Percentiles rank a stretch among this genome's conserved stretches.
phyloP scores from a whole-genome alignment of 176 grass and related monocot genomes.

The Metroxylon sagu region DNA sequence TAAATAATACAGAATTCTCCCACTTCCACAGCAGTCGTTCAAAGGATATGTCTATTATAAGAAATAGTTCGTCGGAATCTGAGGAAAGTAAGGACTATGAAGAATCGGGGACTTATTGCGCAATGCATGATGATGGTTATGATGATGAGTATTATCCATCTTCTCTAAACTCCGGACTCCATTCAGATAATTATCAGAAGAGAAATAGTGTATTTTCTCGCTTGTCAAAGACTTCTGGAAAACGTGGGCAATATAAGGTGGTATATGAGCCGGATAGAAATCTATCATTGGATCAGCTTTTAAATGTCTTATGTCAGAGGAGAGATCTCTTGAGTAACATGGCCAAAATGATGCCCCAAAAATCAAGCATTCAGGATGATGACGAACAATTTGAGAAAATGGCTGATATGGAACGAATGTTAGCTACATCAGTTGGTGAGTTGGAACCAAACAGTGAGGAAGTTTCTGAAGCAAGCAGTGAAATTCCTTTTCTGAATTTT shows the following conservation, averaged over 20 bases:
- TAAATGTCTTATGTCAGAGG: neutral
- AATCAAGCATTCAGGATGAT: slow-evolving; percentile 20
- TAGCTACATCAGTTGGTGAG: slow-evolving; percentile 5
- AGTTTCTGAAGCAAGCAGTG: slow-evolving; percentile 14
- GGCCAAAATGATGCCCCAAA: too few species aligned
- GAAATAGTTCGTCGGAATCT: slow-evolving; percentile 28
- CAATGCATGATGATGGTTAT: slow-evolving; percentile 10
- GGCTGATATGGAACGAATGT: slow-evolving; percentile 15
- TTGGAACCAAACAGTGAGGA: slow-evolving; percentile 20
- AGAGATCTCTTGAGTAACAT: neutral
- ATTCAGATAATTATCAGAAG: slow-evolving; percentile 30
- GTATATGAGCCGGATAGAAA: slow-evolving; percentile 21
- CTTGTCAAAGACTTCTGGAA: slow-evolving; percentile 10
- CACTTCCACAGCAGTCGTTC: neutral
- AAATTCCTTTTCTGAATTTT: slow-evolving; percentile 17
- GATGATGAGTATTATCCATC: slow-evolving; percentile 21
- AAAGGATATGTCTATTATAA: slow-evolving; percentile 28
- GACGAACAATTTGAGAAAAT: slow-evolving; percentile 1
- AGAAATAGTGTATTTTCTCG: slow-evolving; percentile 47
- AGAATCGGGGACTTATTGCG: slow-evolving; percentile 10
- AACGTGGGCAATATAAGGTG: slow-evolving; percentile 11
- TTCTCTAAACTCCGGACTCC: slow-evolving; percentile 25
- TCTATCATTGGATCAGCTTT: slow-evolving; percentile 21
- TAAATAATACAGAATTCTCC: slow-evolving; percentile 3
- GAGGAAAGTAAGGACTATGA: slow-evolving; percentile 29